Evolutionary conservation across 176 grass and related monocot species (phyloP).

Genomic region (Puya raimondii): DNA sequence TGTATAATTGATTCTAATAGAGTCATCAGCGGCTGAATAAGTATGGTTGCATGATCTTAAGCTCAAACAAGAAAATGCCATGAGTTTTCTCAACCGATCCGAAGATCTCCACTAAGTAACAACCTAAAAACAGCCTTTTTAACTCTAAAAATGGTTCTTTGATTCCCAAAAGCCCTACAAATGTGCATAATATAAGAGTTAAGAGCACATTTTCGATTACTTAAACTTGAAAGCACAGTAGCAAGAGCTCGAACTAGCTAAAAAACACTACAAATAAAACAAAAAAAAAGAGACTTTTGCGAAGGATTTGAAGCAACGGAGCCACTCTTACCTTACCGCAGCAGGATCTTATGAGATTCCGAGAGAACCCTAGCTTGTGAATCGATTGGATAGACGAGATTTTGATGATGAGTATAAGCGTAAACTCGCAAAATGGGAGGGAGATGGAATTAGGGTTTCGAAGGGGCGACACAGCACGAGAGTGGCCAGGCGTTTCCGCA

Average conservation of each 20-base stretch:
- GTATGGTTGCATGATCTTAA: neutral
- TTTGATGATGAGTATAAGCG: neutral
- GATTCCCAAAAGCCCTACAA: neutral
- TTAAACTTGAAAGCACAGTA: neutral
- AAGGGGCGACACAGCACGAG: no score
- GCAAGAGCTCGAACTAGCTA: neutral
- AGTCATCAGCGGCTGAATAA: neutral
- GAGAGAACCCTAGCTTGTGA: no score
- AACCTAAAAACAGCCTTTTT: no score
- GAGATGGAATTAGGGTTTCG: no score
- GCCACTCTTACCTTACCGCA: neutral
- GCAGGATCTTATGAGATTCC: neutral
- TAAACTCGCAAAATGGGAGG: no score
- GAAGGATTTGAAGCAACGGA: neutral
- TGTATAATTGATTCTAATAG: neutral
- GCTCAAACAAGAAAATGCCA: neutral
- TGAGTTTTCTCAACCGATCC: neutral
- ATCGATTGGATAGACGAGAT: neutral
- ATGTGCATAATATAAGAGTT: neutral
- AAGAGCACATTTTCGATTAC: neutral
- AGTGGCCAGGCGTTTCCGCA: no score
- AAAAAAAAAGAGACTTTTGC: neutral
- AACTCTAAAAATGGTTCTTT: neutral
- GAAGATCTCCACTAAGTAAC: no score
- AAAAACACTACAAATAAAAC: neutral